phyloP scores from a whole-genome alignment of 257 asterid genomes.

The Scutellaria minor region DNA sequence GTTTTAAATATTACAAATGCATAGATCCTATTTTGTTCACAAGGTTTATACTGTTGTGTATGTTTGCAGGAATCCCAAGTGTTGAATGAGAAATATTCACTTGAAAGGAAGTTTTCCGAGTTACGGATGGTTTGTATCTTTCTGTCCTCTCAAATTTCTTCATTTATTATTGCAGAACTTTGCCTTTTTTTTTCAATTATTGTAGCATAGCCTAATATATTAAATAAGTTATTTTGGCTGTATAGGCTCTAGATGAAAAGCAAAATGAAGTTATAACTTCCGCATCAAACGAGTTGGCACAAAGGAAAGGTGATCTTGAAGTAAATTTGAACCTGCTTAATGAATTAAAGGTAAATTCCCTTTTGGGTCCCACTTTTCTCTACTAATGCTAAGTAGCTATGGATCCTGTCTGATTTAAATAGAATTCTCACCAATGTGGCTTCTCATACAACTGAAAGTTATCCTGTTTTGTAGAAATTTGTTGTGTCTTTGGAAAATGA shows the following conservation, averaged over 20 bases:
- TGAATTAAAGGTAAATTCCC: slow-evolving; percentile 77
- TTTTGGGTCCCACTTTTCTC: slow-evolving; percentile 26
- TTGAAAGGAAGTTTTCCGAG: slow-evolving; percentile 86
- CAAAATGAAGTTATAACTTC: slow-evolving; percentile 85
- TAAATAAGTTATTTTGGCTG: slow-evolving; percentile 22
- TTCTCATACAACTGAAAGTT: too few relatives aligned
- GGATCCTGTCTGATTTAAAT: slow-evolving; percentile 5
- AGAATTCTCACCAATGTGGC: background rate
- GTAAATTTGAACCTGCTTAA: slow-evolving; percentile 81
- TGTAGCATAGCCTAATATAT: slow-evolving; percentile 13
- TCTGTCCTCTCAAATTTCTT: slow-evolving; percentile 28
- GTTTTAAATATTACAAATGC: slow-evolving; percentile 7
- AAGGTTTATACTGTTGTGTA: slow-evolving; percentile 23
- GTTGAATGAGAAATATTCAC: slow-evolving; percentile 78
- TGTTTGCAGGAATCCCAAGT: slow-evolving; percentile 74
- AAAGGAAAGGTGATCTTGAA: slow-evolving; percentile 94
- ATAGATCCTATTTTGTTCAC: slow-evolving; percentile 17
- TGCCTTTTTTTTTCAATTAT: background rate
- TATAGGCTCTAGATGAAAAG: slow-evolving; percentile 92
- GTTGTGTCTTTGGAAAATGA: background rate
- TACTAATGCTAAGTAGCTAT: background rate
- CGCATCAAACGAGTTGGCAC: slow-evolving; percentile 83
- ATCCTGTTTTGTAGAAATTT: too few relatives aligned
- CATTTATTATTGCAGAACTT: background rate
- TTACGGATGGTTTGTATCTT: slow-evolving; percentile 73